Conservation (phyloP, 495 filamentous ascomycete species). For the Neurospora pannonica region DNA sequence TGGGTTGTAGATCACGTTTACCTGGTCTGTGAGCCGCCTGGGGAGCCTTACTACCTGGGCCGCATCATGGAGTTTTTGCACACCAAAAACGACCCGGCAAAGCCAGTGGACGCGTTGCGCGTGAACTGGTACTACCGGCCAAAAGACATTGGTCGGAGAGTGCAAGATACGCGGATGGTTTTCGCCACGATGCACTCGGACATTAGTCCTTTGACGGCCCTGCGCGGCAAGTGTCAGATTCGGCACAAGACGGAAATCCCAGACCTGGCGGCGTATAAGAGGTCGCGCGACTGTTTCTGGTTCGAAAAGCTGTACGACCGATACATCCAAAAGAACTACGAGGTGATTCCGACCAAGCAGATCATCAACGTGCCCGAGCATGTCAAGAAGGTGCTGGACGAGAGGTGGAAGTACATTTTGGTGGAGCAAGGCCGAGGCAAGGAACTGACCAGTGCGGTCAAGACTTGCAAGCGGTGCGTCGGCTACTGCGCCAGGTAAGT, state of each 20-base stretch:
- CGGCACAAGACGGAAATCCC: conserved; percentile 77
- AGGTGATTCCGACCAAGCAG: conserved; percentile 81
- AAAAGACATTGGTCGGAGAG: conserved; percentile 86
- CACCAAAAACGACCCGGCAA: conserved; percentile 56
- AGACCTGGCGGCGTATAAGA: conserved; percentile 75
- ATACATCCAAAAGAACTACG: conserved; percentile 96
- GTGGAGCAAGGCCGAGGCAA: conserved; percentile 87
- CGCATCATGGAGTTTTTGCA: conserved; percentile 98
- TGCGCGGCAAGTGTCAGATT: conserved; percentile 89
- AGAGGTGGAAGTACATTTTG: conserved; percentile 90
- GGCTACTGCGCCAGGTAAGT: conserved; percentile 83
- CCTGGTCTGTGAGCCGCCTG: conserved; percentile 92
- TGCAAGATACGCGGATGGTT: conserved; percentile 76
- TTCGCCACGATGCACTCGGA: conserved; percentile 99
- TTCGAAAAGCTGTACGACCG: conserved; percentile 96
- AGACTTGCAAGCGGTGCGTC: conserved; percentile 85
- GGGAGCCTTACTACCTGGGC: conserved; percentile 94
- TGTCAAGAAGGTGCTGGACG: conserved; percentile 90
- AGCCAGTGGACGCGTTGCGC: conserved; percentile 75
- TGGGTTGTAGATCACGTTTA: conserved; percentile 78
- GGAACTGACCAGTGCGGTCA: conserved; percentile 92
- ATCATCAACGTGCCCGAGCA: conserved; percentile 93
- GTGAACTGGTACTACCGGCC: conserved; percentile 99
- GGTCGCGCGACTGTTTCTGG: conserved; percentile 79
- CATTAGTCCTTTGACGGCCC: conserved; percentile 78